phyloP scores from a whole-genome alignment of 345 rosid species.

The Eucalyptus grandis region DNA sequence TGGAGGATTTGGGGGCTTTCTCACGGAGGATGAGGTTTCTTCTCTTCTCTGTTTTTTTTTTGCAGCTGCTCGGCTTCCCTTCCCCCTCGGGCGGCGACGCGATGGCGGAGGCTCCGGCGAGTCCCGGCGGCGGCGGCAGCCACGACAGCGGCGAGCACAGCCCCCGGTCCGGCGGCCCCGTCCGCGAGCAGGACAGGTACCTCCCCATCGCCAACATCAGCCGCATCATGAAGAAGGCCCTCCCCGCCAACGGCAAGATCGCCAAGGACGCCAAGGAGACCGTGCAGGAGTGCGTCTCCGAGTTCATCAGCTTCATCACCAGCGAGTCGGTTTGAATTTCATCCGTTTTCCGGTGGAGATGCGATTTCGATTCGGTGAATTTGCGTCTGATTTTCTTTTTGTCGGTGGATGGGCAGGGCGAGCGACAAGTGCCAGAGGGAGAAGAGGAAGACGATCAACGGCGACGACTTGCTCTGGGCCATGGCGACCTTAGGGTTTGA shows the following conservation, averaged over 20 bases:
- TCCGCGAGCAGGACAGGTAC: slow-evolving; percentile 86
- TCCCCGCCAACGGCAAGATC: slow-evolving; percentile 88
- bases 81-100: slow-evolving; percentile 1
- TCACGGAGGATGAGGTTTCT: not conserved
- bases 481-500: slow-evolving; percentile 97
- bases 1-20: not conserved
- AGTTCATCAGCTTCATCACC: slow-evolving; percentile 93
- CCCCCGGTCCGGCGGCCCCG: slow-evolving; percentile 42
- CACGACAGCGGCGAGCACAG: slow-evolving; percentile 89
- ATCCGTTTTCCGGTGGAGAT: not conserved
- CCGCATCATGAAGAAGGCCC: slow-evolving; percentile 88
- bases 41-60: too few species aligned
- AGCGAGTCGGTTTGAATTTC: slow-evolving; percentile 57
- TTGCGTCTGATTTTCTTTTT: not conserved
- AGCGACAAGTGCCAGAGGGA: slow-evolving; percentile 98
- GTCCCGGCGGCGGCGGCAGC: slow-evolving; percentile 73
- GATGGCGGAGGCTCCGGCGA: slow-evolving; percentile 35
- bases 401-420: slow-evolving; percentile 39
- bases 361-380: not conserved
- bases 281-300: slow-evolving; percentile 94
- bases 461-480: slow-evolving; percentile 96
- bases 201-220: slow-evolving; percentile 94
- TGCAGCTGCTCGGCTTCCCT: not conserved
- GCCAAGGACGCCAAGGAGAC: slow-evolving; percentile 98
- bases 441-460: slow-evolving; percentile 94